phyloP scores from a whole-genome alignment of 495 filamentous ascomycete genomes.

The Neurospora sp. region DNA sequence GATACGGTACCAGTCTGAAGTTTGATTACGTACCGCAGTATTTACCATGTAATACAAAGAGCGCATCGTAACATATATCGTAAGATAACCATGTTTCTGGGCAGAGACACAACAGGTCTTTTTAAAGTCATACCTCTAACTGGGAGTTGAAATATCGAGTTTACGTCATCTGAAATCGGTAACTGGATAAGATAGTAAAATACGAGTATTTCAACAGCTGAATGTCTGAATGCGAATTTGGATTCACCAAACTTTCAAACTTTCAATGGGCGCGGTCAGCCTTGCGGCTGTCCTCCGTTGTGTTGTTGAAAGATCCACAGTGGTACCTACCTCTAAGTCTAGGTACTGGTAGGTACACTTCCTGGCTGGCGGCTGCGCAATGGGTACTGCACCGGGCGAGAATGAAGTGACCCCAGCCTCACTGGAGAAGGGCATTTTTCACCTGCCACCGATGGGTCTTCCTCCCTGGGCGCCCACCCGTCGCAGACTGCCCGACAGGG shows the following conservation, averaged over 20 bases:
- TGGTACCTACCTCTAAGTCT: background rate
- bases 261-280: background rate
- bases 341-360: background rate
- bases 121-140: background rate
- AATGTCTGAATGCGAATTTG: background rate
- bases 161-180: background rate
- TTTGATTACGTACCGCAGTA: background rate
- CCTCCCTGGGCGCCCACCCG: background rate
- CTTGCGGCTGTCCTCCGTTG: background rate
- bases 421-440: background rate
- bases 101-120: background rate
- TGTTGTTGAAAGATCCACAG: background rate
- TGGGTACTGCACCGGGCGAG: background rate
- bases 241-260: background rate
- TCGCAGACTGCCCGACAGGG: background rate
- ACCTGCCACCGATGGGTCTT: background rate
- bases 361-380: background rate
- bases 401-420: background rate
- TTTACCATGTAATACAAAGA: background rate
- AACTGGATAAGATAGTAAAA: background rate
- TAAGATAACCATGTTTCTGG: background rate
- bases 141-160: background rate
- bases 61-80: background rate
- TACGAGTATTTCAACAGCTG: background rate
- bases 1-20: background rate